Conservation (phyloP, 2,329 filamentous ascomycete species). For the Nigrospora sphaerica region DNA sequence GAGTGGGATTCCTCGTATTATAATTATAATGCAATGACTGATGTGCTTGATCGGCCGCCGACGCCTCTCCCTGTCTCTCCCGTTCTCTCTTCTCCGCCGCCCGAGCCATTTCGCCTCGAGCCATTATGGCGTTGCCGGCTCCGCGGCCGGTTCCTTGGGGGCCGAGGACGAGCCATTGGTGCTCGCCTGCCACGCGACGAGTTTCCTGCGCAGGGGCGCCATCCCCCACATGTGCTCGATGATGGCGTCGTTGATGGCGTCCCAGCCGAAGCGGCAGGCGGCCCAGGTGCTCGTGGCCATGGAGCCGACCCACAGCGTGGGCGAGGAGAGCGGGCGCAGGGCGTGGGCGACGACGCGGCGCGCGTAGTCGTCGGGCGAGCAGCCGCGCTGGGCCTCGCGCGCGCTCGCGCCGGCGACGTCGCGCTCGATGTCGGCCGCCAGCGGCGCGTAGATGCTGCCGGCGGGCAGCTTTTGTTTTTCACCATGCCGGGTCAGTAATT, state of each 20-base stretch:
- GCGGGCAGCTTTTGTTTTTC: not conserved
- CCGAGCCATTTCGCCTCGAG: no score
- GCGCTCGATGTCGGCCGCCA: conserved; percentile 6
- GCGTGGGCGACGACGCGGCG: conserved; percentile 7
- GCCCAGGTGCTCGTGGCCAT: conserved; percentile 4
- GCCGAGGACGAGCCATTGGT: no score
- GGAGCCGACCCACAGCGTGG: conserved; percentile 9
- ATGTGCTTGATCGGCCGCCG: no score
- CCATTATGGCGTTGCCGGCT: no score
- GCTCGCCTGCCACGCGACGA: conserved; percentile 1
- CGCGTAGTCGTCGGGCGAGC: conserved; percentile 7
- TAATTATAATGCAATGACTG: no score
- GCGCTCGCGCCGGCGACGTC: conserved; percentile 5
- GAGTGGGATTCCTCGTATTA: no score
- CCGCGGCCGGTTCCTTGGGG: no score
- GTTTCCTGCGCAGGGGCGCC: conserved; percentile 1
- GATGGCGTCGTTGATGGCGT: conserved; percentile 7
- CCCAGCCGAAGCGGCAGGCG: conserved; percentile 3
- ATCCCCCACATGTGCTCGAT: conserved; percentile 5
- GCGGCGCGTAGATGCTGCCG: conserved; percentile 7
- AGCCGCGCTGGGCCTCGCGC: conserved; percentile 2
- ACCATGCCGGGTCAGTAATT: no score
- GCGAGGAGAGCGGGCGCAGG: conserved; percentile 4
- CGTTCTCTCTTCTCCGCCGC: no score
- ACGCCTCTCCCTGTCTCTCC: no score